These are phyloP conservation scores for Tardiomyces blankii DNA, from an alignment of 1,139 yeast genomes.

Conservation along the genomic window DNA sequence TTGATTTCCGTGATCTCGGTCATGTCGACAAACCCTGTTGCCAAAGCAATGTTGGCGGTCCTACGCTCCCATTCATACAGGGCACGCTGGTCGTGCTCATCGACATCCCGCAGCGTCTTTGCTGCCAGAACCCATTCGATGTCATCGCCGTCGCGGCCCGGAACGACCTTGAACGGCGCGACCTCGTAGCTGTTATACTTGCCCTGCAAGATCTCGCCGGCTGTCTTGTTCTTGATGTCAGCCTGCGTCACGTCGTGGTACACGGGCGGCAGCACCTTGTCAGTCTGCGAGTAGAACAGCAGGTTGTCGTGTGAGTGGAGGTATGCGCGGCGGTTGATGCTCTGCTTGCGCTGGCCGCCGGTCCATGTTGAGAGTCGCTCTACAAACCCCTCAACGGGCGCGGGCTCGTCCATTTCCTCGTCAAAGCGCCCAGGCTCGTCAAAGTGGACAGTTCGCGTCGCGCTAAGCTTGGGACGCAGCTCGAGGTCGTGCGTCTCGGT, in stretches of 20 bases:
- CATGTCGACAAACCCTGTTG: conserved; percentile 55
- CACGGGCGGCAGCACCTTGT: conserved; percentile 45
- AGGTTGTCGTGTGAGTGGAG: conserved; percentile 52
- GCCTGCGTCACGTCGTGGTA: conserved; percentile 16
- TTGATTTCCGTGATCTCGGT: conserved; percentile 34
- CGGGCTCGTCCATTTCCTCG: background rate
- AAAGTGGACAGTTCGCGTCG: background rate
- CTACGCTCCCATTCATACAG: conserved; percentile 54
- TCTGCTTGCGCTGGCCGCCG: conserved; percentile 28
- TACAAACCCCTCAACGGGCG: conserved; percentile 52
- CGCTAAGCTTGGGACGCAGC: conserved; percentile 16
- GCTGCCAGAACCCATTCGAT: conserved; percentile 25
- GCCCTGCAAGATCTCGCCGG: conserved; percentile 6
- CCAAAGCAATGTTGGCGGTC: conserved; percentile 40
- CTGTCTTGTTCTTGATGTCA: conserved; percentile 13
- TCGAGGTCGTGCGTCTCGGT: conserved; percentile 41
- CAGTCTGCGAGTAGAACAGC: conserved; percentile 46
- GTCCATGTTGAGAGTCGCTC: conserved; percentile 42
- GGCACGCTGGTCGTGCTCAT: conserved; percentile 44
- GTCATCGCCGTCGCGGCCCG: background rate
- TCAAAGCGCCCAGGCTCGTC: background rate
- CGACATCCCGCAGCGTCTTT: conserved; percentile 31
- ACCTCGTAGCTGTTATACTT: conserved; percentile 27
- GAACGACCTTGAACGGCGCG: conserved; percentile 39
- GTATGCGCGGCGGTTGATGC: conserved; percentile 35